A percentile compares a stretch with the other conserved stretches of the same genome.
Conservation (phyloP, 345 rosid species). For the Tarenaya hassleriana region DNA sequence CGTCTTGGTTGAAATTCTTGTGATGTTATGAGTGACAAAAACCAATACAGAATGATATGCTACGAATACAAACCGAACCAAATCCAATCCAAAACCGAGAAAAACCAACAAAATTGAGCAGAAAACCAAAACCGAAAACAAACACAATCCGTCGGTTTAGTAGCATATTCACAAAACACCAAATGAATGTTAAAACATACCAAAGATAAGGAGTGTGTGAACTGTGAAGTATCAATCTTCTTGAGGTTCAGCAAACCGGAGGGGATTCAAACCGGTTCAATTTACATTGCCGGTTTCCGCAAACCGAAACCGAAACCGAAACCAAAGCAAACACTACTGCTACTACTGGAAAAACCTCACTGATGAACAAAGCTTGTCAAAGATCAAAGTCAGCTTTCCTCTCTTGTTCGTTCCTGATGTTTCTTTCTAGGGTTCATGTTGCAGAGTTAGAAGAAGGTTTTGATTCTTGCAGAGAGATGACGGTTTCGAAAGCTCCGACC, state of each 20-base stretch:
- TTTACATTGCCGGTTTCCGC: constrained; percentile 19
- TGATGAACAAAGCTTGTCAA: too few species aligned
- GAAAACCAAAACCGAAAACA: constrained; percentile 22
- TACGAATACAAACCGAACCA: constrained; percentile 13
- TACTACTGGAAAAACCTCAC: too few species aligned
- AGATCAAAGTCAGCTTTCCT: constrained; percentile 8
- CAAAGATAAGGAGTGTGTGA: too few species aligned
- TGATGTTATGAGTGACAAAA: too few species aligned
- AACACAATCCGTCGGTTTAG: constrained; percentile 4
- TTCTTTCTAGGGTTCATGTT: neutral
- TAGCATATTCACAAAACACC: constrained; percentile 19
- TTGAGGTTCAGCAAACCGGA: constrained; percentile 16
- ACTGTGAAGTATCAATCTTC: constrained; percentile 20
- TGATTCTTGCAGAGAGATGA: constrained; percentile 75
- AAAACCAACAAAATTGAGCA: constrained; percentile 18
- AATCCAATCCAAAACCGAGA: neutral
- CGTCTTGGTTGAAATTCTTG: too few species aligned
- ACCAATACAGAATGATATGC: too few species aligned
- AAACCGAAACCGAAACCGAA: constrained; percentile 19
- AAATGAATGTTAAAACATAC: constrained; percentile 8
- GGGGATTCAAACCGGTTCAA: constrained; percentile 8
- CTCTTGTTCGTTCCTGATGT: neutral
- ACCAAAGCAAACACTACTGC: constrained; percentile 5
- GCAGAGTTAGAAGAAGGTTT: constrained; percentile 30
- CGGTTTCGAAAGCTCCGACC: constrained; percentile 94